Conservation (phyloP, 2,329 filamentous ascomycete species). For the Cladosporium phlei region DNA sequence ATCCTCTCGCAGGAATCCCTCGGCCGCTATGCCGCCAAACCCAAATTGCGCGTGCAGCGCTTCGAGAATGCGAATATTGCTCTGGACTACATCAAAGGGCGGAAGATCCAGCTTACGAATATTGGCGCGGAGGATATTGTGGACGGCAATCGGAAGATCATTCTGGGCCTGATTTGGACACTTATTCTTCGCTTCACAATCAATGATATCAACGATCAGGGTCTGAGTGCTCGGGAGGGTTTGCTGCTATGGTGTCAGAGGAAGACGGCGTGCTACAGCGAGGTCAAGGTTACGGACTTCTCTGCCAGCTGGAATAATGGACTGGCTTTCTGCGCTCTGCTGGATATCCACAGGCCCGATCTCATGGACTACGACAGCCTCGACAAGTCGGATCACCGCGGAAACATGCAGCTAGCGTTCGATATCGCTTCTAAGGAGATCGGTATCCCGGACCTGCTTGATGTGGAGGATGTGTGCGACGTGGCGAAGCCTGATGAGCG, state of each 20-base stretch:
- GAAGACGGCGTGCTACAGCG: constrained; percentile 97
- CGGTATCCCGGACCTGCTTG: constrained; percentile 88
- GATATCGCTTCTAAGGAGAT: constrained; percentile 95
- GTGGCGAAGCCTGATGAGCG: constrained; percentile 93
- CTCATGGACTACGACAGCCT: constrained; percentile 93
- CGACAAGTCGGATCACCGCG: constrained; percentile 88
- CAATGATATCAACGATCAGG: constrained; percentile 96
- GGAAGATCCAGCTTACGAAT: constrained; percentile 95
- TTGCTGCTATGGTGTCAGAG: constrained; percentile 94
- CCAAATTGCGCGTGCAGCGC: constrained; percentile 89
- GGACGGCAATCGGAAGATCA: constrained; percentile 96
- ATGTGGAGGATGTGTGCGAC: constrained; percentile 97
- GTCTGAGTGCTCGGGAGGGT: constrained; percentile 95
- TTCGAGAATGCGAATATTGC: constrained; percentile 98
- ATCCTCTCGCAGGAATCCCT: constrained; percentile 91
- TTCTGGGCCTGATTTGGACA: constrained; percentile 95
- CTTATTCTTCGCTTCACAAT: constrained; percentile 97
- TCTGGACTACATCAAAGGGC: constrained; percentile 84
- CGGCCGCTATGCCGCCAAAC: constrained; percentile 92
- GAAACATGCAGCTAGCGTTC: constrained; percentile 97
- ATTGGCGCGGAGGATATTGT: constrained; percentile 98
- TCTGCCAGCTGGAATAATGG: constrained; percentile 96
- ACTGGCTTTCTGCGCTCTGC: constrained; percentile 87
- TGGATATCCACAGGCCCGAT: constrained; percentile 95
- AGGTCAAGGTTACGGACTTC: constrained; percentile 93